Evolutionary conservation across 129 eudicot genomes (phyloP), one percentile per base, ranked within the genome.

Genomic region (Rutidosis leptorrhynchoides): DNA sequence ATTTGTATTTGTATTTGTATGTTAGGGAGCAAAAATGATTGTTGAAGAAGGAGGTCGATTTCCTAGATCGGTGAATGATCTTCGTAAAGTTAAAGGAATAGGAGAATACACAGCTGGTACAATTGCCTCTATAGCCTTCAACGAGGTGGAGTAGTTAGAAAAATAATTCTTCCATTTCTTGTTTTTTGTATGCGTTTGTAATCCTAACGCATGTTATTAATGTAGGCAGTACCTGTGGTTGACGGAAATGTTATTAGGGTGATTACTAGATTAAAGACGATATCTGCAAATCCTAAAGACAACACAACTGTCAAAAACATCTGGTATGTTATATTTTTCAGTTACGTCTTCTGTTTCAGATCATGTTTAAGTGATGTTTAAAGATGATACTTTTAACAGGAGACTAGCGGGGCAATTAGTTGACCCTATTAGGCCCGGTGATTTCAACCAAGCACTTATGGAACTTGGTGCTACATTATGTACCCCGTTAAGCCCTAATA

Each of bases 101-200:
- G 98, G 98, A 51, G 86, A 93, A 58, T 93, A 93, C 74, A 93
- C 98, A 10, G 92, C 98, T 69, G 98, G 98, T 78, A 96, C 96
- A 30, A 84, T 88, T 20, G 96, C 96, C 63, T 88, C 98, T 53
- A 93, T 93, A 51, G 98, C 92, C 14, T 93, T 93, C 48, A 81
- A 78, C 6, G 83, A 93, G 95, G 96, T 88, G 48, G n/a, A 57
- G 58, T 33, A 54, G 16, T 46, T 0, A 43, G 12, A 7, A 56
- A 12, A 61, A 55, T 0, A 14, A 24, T 33, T 7, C 0, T 4
- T 3, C 17, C n/a, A 17, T 40, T 9, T 53, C 12, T 0, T 6
- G 1, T 29, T 51, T 20, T 23, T 19, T 30, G 5, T 2, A 23
- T 65, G 25, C 5, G 8, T 7, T 25, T 29, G 9, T 26, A 54